Evolutionary conservation across 768 basidiomycete genomes (phyloP).

Genomic region (Termitomyces sp.): DNA sequence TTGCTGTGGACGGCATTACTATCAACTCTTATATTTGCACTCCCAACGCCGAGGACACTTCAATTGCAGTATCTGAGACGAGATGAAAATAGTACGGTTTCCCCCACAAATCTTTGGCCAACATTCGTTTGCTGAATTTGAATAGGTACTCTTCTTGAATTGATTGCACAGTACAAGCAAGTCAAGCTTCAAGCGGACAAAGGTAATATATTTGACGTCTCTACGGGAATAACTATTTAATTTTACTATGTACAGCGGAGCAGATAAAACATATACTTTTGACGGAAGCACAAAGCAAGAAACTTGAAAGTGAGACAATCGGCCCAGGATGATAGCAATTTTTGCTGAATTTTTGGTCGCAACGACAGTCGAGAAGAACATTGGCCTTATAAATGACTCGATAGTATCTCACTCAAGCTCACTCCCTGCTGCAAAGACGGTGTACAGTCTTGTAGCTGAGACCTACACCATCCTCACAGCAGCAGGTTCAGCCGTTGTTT

Average conservation of each 20-base stretch:
- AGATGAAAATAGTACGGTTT: conserved; percentile 8
- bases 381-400: conserved; percentile 3
- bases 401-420: background rate
- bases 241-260: background rate
- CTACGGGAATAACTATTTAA: background rate
- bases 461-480: conserved; percentile 10
- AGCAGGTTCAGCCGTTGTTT: conserved; percentile 8
- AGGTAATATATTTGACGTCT: background rate
- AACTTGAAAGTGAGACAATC: conserved; percentile 4
- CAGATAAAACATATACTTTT: background rate
- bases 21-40: background rate
- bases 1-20: conserved; percentile 15
- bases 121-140: background rate
- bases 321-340: too few relatives aligned
- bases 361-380: conserved; percentile 2
- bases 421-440: background rate
- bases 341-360: background rate
- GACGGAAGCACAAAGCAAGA: conserved; percentile 4
- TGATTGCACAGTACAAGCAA: conserved; percentile 11
- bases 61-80: background rate
- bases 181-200: conserved; percentile 4
- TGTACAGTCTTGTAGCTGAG: background rate
- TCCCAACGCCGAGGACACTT: background rate
- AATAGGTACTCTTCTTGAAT: conserved; percentile 7
- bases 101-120: background rate